Evolutionary conservation across 257 asterid genomes (phyloP).

Genomic region (Anisodus acutangulus): DNA sequence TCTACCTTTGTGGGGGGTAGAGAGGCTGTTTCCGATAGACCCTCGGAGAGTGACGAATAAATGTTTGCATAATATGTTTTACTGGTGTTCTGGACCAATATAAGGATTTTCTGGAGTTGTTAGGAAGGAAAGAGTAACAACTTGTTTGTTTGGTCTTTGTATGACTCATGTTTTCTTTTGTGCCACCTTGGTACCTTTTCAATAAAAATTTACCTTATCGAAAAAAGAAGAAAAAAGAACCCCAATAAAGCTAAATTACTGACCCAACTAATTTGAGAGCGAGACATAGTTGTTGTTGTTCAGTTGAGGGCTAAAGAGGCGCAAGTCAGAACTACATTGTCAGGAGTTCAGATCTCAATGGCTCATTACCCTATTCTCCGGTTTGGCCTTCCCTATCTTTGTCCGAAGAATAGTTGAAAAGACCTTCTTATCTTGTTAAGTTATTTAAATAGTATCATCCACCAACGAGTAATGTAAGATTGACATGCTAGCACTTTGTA

Average conservation of each 20-base stretch:
- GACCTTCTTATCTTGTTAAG: neutral
- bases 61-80: no score
- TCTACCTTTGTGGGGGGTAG: no score
- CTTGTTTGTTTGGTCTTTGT: no score
- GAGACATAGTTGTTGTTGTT: neutral
- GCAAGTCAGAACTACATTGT: neutral
- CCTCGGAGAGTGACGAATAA: no score
- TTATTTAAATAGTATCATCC: neutral
- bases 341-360: neutral
- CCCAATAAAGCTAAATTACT: neutral
- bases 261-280: neutral
- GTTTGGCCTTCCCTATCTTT: neutral
- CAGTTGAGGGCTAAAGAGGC: neutral
- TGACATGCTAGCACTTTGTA: neutral
- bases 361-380: neutral
- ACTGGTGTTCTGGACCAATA: no score
- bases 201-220: no score
- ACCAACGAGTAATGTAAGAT: neutral
- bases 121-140: no score
- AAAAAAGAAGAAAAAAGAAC: no score
- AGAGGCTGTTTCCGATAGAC: no score
- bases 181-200: no score
- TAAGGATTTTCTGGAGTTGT: no score
- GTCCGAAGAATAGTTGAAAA: neutral
- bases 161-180: no score